A percentile compares a stretch with the other conserved stretches of the same genome.
phyloP scores from a whole-genome alignment of 2,329 filamentous ascomycete species.

The Geosmithia morbida region DNA sequence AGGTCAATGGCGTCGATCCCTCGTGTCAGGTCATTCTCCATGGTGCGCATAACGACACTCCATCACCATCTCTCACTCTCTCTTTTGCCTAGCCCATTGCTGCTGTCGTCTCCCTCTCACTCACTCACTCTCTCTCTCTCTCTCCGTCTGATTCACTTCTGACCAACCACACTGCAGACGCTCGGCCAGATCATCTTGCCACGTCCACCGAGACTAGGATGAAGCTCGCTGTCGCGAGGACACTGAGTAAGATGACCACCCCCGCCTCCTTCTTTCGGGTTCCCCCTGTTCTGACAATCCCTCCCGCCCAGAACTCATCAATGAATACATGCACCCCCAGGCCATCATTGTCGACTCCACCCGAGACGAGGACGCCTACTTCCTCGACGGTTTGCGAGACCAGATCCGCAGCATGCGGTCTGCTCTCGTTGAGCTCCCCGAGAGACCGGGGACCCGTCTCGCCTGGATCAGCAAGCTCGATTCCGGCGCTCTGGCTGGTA shows the following conservation, averaged over 20 bases:
- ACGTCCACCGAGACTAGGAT: constrained; percentile 59
- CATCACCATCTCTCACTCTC: neutral
- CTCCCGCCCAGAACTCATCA: constrained; percentile 42
- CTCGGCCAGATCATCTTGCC: constrained; percentile 56
- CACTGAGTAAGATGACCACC: constrained; percentile 36
- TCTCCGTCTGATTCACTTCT: neutral
- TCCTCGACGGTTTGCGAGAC: constrained; percentile 43
- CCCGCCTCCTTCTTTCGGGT: neutral
- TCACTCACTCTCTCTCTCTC: neutral
- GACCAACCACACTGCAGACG: constrained; percentile 39
- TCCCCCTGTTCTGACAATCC: constrained; percentile 7
- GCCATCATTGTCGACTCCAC: constrained; percentile 60
- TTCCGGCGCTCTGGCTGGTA: constrained; percentile 52
- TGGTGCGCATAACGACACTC: constrained; percentile 40
- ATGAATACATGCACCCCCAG: constrained; percentile 62
- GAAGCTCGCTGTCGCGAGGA: constrained; percentile 46
- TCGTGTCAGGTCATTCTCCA: constrained; percentile 51
- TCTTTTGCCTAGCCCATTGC: too few relatives aligned
- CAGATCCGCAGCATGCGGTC: constrained; percentile 35
- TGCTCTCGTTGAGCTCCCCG: constrained; percentile 65
- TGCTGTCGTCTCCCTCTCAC: constrained; percentile 17
- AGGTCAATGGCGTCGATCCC: constrained; percentile 66
- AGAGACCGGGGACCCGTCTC: constrained; percentile 44
- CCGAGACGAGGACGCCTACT: constrained; percentile 51
- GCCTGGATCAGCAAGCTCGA: constrained; percentile 72